Evolutionary conservation across 805 yeast genomes (phyloP), one percentile per base, ranked within the genome.

Genomic region (Schwanniomyces occidentalis): DNA sequence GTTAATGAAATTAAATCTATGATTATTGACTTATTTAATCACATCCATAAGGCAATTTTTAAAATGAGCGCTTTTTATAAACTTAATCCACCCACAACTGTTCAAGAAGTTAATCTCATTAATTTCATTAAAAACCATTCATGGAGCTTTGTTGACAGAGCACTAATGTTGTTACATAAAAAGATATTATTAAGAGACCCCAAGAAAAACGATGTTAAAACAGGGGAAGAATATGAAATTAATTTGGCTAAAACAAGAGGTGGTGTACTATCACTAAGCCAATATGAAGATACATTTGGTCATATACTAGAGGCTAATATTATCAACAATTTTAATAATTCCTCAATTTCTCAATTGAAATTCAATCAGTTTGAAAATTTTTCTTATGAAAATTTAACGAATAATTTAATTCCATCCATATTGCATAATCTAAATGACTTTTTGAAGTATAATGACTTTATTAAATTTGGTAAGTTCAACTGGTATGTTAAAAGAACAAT

Each of bases 401-500:
- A 65, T 43, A 78, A 77, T 51, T 54, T 78, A 40, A 65, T 78
- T 23, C 82, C 84, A 1, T 69, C 80, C 2, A 64, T 78, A 8
- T 48, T 78, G 28, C 83, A 78, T 45, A 76, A 75, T 43, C 55
- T 78, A 42, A 73, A 74, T 45, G 77, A 75, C 39, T 78, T 78
- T 46, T 54, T 75, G 40, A 71, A 73, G 49, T 69, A 73, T 42
- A 71, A 73, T 37, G 74, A 75, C 42, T 74, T 73, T 45, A 67
- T 71, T 37, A 67, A 71, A 32, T 75, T 71, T 49, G 76, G 76
- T 5, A 67, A 71, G 37, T 78, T 63, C 52, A 78, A 78, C 45
- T 78, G 84, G 84, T 78, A 76, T 42, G 65, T 78, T 31, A 71
- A 78, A 47, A 63, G 80, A 28, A 75, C 76, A n/a, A 69, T 78